phyloP scores from a whole-genome alignment of 179 eudicot genomes.

The Patellifolia procumbens region DNA sequence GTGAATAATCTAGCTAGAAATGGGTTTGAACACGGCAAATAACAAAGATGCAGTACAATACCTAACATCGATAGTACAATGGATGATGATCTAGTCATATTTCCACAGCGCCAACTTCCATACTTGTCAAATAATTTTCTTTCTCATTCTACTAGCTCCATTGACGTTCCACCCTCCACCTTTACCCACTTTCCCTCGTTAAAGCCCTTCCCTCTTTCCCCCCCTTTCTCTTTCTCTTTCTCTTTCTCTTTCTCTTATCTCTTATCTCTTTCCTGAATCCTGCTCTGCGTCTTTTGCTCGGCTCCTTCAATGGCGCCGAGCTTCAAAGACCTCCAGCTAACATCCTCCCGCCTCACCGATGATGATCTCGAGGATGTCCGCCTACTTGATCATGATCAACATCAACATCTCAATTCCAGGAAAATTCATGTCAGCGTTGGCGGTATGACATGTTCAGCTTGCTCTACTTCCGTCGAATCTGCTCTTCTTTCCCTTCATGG shows the following conservation, averaged over 20 bases:
- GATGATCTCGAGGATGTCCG: conserved; percentile 67
- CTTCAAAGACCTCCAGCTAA: conserved; percentile 53
- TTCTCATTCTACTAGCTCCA: conserved; percentile 9
- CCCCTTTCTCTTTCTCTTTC: not conserved
- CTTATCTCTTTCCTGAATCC: too few relatives aligned
- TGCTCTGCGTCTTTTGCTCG: too few relatives aligned
- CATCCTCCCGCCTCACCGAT: conserved; percentile 28
- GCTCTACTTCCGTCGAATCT: conserved; percentile 83
- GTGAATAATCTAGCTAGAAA: too few relatives aligned
- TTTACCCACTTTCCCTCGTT: not conserved
- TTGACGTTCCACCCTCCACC: not conserved
- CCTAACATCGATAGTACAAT: conserved; percentile 27
- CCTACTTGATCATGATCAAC: conserved; percentile 54
- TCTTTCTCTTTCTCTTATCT: not conserved
- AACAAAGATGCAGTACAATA: conserved; percentile 30
- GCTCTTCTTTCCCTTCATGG: conserved; percentile 65
- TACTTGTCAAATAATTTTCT: conserved; percentile 1
- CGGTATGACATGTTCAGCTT: conserved; percentile 96
- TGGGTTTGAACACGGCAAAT: too few relatives aligned
- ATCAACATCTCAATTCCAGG: conserved; percentile 16
- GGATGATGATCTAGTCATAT: conserved; percentile 26
- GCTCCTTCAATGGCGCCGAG: conserved; percentile 56
- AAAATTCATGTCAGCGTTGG: conserved; percentile 66
- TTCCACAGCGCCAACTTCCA: conserved; percentile 18
- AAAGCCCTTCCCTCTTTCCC: not conserved